These are phyloP conservation scores for Aspergillus brasiliensis DNA, from an alignment of 2,329 filamentous ascomycete species.

Conservation along the genomic window DNA sequence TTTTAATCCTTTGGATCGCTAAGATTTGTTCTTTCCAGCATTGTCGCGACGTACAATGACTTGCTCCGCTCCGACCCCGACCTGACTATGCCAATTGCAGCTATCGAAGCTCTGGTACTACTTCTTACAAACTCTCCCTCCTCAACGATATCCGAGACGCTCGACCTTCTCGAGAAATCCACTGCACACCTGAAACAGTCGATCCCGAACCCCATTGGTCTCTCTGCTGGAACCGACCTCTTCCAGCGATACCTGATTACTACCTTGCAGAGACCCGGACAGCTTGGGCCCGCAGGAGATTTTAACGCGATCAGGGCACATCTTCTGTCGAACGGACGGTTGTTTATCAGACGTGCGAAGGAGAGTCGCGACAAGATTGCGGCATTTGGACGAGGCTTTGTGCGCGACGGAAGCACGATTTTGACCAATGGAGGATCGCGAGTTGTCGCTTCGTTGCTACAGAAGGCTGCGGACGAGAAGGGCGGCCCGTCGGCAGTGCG, in stretches of 20 bases:
- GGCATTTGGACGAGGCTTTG: constrained; percentile 73
- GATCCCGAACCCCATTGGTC: constrained; percentile 84
- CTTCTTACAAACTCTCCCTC: constrained; percentile 78
- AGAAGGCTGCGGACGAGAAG: constrained; percentile 69
- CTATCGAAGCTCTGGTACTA: constrained; percentile 86
- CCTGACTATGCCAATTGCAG: constrained; percentile 92
- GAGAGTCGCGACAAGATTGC: constrained; percentile 83
- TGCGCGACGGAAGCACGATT: constrained; percentile 77
- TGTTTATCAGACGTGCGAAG: constrained; percentile 87
- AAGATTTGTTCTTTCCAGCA: constrained; percentile 41
- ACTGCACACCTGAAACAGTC: constrained; percentile 75
- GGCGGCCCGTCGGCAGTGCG: constrained; percentile 59
- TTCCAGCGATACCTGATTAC: constrained; percentile 93
- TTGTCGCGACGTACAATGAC: constrained; percentile 66
- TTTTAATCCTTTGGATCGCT: constrained; percentile 13
- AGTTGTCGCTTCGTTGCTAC: constrained; percentile 76
- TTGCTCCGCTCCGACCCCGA: constrained; percentile 72
- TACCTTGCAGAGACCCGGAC: constrained; percentile 60
- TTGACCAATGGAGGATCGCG: constrained; percentile 87
- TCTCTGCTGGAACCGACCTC: constrained; percentile 90
- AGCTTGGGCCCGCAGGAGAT: constrained; percentile 58
- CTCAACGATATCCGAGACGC: constrained; percentile 89
- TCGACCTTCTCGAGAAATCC: constrained; percentile 78
- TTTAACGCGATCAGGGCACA: constrained; percentile 84
- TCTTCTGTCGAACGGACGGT: constrained; percentile 78